Base-by-base conservation (phyloP, 805 yeast genomes). In the Wickerhamiella qilinensis region DNA sequence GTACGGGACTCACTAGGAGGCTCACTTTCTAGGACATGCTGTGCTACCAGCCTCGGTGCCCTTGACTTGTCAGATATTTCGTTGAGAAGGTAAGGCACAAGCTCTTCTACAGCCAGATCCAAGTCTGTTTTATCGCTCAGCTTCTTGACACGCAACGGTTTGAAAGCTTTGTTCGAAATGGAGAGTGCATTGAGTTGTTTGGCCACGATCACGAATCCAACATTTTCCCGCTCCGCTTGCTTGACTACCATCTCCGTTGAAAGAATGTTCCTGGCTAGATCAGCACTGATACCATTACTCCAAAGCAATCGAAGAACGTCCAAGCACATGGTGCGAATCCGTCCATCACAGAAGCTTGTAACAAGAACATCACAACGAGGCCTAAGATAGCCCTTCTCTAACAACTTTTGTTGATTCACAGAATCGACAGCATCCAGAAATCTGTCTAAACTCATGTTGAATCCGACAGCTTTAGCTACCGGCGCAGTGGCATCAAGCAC, bases 211-310 rank as follows among this genome's bases (percentile, higher is more conserved):
- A 86, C 62, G 80, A 91, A 77, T 35, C 73, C 77, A 14, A 77
- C 78, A 17, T 86, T 84, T 43, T 78, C 84, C 6, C 58, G 56
- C 32, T 68, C 67, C 0, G 94, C 93, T 27, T 68, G 65, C 15
- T 69, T 65, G 7, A 71, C 51, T 28, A 77, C 67, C 39, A 80
- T 93, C 46, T 88, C 95, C 3, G 64, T 54, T 0, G 71, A 57
- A 11, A 56, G 38, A 19, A 53, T 46, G 19, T 51, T 49, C 14
- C 54, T 40, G 2, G 52, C 58, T 18, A 73, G 56, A 56, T 91
- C 99, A 3, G 93, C 81, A 39, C 78, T 68, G 31, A 91, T 75
- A n/a, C 73, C 76, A n/a, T 63, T 58, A 6, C 68, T 63, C 97
- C 99, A 86, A 20, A 91, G 54, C 29, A 62, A 60, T 31, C 67